Base-by-base conservation (phyloP, 768 basidiomycete genomes). In the Psilocybe tampanensis region DNA sequence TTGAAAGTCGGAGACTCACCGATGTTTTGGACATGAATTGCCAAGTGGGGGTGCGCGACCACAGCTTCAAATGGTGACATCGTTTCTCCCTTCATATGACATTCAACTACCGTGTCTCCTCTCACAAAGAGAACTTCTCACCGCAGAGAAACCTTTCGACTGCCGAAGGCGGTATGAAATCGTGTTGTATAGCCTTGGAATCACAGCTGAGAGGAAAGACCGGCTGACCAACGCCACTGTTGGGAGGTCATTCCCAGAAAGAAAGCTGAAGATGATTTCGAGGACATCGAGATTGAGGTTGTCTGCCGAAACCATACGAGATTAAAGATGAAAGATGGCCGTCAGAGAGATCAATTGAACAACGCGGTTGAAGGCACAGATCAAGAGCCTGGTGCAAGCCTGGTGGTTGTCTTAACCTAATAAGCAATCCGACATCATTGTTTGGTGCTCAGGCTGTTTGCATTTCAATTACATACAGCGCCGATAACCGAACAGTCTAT, bases 211-310 rank as follows among this genome's bases (percentile, higher is more conserved):
- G 22, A 86, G 74, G 59, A 91, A 92, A 0, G 86, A 82, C 42
- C 76, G 78, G 65, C 82, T 87, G 64, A 89, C 89, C 41, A 85
- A 82, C 0, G 86, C 81, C 18, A 84, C 75, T 2, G 83, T 78
- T 15, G 83, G 76, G 29, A 92, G 78, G 62, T 89, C 86, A 17
- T 77, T 75, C 41, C 76, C 73, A n/a, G 73, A 66, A 4, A 92
- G 72, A 61, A 79, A 73, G 0, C 73, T 69, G 60, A 87, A 87
- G 17, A 92, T 82, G n/a, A 85, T 74, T 65, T 88, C 86, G 41
- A 90, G 78, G 34, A 91, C 86, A 70, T 92, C 90, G 18, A 85
- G 77, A 59, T 90, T 85, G 45, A 90, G 74, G 62, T 82, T 88
- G 61, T 88, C 84, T 11, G 83, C 84, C 26, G 84, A 79, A 44